Evolutionary conservation across 257 asterid genomes (phyloP).

Genomic region (Solanum pimpinellifolium): DNA sequence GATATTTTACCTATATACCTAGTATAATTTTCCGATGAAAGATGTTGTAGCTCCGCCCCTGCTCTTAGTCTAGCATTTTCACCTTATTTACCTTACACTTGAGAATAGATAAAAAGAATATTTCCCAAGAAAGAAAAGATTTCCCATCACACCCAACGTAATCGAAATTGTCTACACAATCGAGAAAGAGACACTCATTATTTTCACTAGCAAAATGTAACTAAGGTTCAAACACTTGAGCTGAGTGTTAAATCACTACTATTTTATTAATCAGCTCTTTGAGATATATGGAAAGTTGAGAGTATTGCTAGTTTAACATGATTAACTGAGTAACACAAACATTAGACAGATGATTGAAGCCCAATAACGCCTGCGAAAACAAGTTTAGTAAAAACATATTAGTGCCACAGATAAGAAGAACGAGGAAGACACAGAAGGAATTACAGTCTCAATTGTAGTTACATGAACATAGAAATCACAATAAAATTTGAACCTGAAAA

Average conservation of each 20-base stretch:
- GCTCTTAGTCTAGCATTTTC: background rate
- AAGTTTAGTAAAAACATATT: background rate
- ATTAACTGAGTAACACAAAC: background rate
- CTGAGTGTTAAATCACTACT: background rate
- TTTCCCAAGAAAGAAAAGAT: background rate
- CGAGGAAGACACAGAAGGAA: too few relatives aligned
- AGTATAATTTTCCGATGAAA: too few relatives aligned
- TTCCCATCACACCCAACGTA: background rate
- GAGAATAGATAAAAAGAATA: background rate
- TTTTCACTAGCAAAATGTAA: background rate
- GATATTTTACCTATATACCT: too few relatives aligned
- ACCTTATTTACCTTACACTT: background rate
- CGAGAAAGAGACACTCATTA: background rate
- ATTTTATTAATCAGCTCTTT: background rate
- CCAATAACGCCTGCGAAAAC: conserved; percentile 76
- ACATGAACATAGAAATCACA: background rate
- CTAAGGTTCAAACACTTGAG: background rate
- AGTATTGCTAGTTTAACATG: background rate
- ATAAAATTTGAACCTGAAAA: background rate
- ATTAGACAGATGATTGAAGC: conserved; percentile 65
- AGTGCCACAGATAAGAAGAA: background rate
- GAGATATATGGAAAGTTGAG: background rate
- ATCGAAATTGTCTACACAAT: background rate
- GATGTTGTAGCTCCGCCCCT: background rate
- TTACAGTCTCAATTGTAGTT: background rate